phyloP scores from a whole-genome alignment of 768 basidiomycete species.

The Hypholoma sublateritium region DNA sequence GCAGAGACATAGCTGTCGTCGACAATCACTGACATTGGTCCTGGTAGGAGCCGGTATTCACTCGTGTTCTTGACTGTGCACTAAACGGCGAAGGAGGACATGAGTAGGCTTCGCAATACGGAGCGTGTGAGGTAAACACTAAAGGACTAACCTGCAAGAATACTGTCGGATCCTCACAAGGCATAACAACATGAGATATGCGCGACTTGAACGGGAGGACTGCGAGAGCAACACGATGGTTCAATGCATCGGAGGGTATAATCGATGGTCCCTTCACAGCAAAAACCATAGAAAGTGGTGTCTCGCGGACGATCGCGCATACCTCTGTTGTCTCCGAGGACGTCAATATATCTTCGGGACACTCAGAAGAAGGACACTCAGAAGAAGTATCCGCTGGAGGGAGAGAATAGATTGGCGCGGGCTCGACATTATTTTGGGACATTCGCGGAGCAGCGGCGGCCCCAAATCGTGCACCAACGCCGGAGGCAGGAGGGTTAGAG shows the following conservation, averaged over 20 bases:
- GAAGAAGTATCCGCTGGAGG: constrained; percentile 15
- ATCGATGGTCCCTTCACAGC: constrained; percentile 49
- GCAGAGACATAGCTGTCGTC: constrained; percentile 58
- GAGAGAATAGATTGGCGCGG: constrained; percentile 9
- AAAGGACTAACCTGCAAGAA: constrained; percentile 54
- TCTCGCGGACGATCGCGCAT: constrained; percentile 46
- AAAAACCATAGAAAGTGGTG: constrained; percentile 51
- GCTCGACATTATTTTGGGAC: too few relatives aligned
- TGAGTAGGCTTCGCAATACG: not conserved
- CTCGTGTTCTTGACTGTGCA: constrained; percentile 56
- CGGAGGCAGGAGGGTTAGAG: too few relatives aligned
- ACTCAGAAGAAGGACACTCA: constrained; percentile 3
- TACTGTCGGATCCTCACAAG: constrained; percentile 46
- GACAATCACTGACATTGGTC: constrained; percentile 52
- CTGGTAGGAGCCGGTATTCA: constrained; percentile 55
- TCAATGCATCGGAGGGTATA: constrained; percentile 53
- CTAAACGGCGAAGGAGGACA: constrained; percentile 23
- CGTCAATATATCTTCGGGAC: constrained; percentile 5
- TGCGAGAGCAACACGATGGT: constrained; percentile 56
- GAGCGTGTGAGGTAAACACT: not conserved
- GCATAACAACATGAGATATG: constrained; percentile 48
- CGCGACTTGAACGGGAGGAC: constrained; percentile 44
- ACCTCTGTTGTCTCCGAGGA: constrained; percentile 27
- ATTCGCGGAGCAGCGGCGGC: too few relatives aligned
- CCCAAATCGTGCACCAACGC: too few relatives aligned